These are phyloP conservation scores for Podila clonocystis DNA, from an alignment of 192 early-diverging fungal genomes.

Conservation along the genomic window DNA sequence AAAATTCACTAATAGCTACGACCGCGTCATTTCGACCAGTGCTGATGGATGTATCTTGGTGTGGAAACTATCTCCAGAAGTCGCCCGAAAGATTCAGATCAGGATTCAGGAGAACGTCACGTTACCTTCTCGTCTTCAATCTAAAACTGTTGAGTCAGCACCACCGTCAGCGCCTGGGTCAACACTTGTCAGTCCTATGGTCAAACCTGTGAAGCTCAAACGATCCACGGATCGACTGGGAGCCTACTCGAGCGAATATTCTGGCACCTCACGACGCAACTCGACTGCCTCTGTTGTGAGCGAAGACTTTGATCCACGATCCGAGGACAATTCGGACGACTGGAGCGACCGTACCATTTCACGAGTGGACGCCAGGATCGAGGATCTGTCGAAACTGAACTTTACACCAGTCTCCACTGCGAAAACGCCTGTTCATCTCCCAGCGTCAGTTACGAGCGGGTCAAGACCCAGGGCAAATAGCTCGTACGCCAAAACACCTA, in stretches of 20 bases:
- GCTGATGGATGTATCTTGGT: constrained; percentile 82
- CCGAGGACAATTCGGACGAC: constrained; percentile 16
- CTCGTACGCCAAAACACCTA: constrained; percentile 4
- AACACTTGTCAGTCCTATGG: background rate
- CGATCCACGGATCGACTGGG: constrained; percentile 15
- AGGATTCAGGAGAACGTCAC: constrained; percentile 38
- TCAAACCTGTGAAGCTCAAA: constrained; percentile 12
- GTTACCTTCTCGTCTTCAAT: constrained; percentile 17
- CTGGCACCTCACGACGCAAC: constrained; percentile 22
- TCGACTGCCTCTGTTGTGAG: constrained; percentile 25
- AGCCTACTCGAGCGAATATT: constrained; percentile 12
- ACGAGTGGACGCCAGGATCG: background rate
- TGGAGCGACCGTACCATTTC: background rate
- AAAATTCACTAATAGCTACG: constrained; percentile 64
- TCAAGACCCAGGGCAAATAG: background rate
- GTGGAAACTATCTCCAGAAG: constrained; percentile 69
- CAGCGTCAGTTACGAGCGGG: background rate
- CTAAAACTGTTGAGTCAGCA: constrained; percentile 16
- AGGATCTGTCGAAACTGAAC: constrained; percentile 9
- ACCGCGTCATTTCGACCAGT: constrained; percentile 71
- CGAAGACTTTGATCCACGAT: constrained; percentile 26
- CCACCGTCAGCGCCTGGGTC: background rate
- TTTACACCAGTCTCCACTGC: constrained; percentile 26
- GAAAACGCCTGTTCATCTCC: background rate
- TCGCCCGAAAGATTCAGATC: constrained; percentile 35